Evolutionary conservation across 1,284 basidiomycete species (phyloP).

Genomic region (Laetiporus sulphureus): DNA sequence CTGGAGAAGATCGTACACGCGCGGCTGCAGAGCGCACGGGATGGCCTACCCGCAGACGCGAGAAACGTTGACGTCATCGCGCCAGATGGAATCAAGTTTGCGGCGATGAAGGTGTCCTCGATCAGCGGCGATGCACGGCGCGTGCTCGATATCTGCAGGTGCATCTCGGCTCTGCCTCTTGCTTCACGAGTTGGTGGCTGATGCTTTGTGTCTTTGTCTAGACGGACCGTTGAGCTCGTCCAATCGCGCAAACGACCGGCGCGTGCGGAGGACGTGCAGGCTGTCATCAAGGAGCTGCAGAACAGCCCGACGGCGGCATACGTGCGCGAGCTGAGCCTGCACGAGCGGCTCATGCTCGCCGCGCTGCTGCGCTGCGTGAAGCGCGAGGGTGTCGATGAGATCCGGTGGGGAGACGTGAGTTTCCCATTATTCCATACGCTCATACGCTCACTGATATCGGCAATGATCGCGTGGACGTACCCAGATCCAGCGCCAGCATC

Average conservation of each 20-base stretch:
- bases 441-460: slow-evolving; percentile 4
- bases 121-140: slow-evolving; percentile 94
- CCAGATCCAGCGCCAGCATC: slow-evolving; percentile 64
- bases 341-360: slow-evolving; percentile 87
- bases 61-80: slow-evolving; percentile 60
- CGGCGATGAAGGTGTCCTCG: slow-evolving; percentile 86
- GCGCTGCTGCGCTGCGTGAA: slow-evolving; percentile 80
- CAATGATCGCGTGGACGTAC: too few species aligned
- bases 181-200: too few species aligned
- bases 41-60: slow-evolving; percentile 34
- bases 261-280: slow-evolving; percentile 67
- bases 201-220: slow-evolving; percentile 26
- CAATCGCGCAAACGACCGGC: slow-evolving; percentile 49
- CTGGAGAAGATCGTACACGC: slow-evolving; percentile 85
- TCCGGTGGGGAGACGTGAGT: slow-evolving; percentile 75
- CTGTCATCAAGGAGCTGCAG: slow-evolving; percentile 86
- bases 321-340: slow-evolving; percentile 73
- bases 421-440: background rate
- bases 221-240: slow-evolving; percentile 82
- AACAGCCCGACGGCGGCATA: slow-evolving; percentile 86
- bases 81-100: slow-evolving; percentile 81
- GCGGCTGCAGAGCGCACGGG: slow-evolving; percentile 58
- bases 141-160: slow-evolving; percentile 91
- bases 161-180: background rate
- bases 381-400: slow-evolving; percentile 82